Conservation (phyloP, 257 asterid genomes). For the Petrea volubilis region DNA sequence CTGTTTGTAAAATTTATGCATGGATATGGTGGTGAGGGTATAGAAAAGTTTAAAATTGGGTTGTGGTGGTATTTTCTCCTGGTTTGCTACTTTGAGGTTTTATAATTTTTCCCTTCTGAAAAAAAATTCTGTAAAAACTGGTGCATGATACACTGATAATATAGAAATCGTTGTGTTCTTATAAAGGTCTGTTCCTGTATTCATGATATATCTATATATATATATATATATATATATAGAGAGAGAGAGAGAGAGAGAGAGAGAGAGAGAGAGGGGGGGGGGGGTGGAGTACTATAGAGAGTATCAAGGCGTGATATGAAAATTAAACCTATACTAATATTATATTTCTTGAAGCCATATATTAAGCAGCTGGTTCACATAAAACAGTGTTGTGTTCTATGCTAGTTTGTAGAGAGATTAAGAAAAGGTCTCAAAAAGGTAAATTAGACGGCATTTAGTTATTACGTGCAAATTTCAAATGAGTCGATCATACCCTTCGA, state of each 20-base stretch:
- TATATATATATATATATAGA: too few relatives aligned
- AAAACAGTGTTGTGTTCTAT: background rate
- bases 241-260: too few relatives aligned
- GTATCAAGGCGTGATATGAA: too few relatives aligned
- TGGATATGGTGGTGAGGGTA: constrained; percentile 38
- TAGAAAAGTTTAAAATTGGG: constrained; percentile 30
- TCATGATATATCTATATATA: too few relatives aligned
- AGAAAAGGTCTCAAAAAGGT: background rate
- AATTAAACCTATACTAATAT: background rate
- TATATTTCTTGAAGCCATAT: background rate
- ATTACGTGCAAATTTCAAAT: constrained; percentile 20
- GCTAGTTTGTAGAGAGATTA: too few relatives aligned
- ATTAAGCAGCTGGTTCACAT: background rate
- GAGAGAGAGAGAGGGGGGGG: too few relatives aligned
- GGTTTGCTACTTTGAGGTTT: constrained; percentile 7
- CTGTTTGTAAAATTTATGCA: constrained; percentile 36
- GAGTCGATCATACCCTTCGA: constrained; percentile 50
- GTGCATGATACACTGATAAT: constrained; percentile 17
- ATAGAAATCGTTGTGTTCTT: constrained; percentile 15
- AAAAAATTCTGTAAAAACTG: constrained; percentile 25
- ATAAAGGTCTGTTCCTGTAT: background rate
- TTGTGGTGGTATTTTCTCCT: constrained; percentile 21
- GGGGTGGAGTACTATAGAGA: too few relatives aligned
- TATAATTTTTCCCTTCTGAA: constrained; percentile 6
- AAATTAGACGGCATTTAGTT: too few relatives aligned